Percentiles rank a stretch among this genome's conserved stretches.
Conservation (phyloP, 768 basidiomycete genomes). For the Naganishia onofrii region DNA sequence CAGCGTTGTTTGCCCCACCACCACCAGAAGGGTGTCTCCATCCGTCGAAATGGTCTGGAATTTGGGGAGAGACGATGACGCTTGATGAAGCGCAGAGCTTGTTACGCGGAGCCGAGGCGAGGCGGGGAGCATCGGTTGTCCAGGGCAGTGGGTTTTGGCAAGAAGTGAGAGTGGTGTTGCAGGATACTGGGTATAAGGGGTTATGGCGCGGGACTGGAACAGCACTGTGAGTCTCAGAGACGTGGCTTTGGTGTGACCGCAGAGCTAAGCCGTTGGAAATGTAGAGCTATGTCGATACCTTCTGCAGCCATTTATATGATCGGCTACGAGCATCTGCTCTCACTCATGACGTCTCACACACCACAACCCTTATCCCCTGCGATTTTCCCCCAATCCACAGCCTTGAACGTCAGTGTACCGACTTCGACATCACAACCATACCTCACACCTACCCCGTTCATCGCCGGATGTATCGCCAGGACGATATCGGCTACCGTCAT, state of each 20-base stretch:
- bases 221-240: conserved; percentile 63
- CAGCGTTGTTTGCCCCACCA: conserved; percentile 11
- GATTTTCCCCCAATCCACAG: conserved; percentile 15
- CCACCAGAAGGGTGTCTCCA: conserved; percentile 47
- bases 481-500: conserved; percentile 67
- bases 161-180: conserved; percentile 61
- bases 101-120: conserved; percentile 32
- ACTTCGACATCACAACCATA: conserved; percentile 62
- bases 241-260: background rate
- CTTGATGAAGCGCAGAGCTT: conserved; percentile 41
- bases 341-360: conserved; percentile 27
- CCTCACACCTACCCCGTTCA: conserved; percentile 63
- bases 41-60: conserved; percentile 51
- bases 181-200: conserved; percentile 76
- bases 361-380: conserved; percentile 15
- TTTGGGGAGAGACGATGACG: conserved; percentile 49
- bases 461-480: conserved; percentile 78
- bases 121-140: conserved; percentile 35
- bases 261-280: background rate
- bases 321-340: conserved; percentile 78
- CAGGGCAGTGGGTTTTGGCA: conserved; percentile 77
- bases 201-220: conserved; percentile 96
- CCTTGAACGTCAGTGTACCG: conserved; percentile 52
- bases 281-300: conserved; percentile 83
- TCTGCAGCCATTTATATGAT: conserved; percentile 91